Evolutionary conservation across 495 filamentous ascomycete species (phyloP).

Genomic region (Trichoderma virens): DNA sequence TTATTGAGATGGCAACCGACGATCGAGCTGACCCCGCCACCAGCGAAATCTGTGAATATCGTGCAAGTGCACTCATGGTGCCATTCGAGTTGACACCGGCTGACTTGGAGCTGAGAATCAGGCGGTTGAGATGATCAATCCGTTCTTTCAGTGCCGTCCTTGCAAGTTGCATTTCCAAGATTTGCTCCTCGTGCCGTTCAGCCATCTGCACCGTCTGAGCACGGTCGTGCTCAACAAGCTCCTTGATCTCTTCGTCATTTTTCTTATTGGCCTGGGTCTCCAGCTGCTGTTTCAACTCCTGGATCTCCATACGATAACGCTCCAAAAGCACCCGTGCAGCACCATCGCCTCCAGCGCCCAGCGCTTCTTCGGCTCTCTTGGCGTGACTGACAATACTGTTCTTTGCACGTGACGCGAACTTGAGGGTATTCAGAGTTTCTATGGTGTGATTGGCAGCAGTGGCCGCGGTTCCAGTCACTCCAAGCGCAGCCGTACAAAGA

Average conservation of each 20-base stretch:
- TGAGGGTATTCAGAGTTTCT: conserved; percentile 92
- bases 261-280: conserved; percentile 58
- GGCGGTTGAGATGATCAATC: conserved; percentile 92
- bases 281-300: conserved; percentile 70
- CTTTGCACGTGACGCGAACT: conserved; percentile 92
- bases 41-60: conserved; percentile 46
- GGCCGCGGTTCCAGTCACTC: conserved; percentile 54
- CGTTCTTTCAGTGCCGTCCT: conserved; percentile 93
- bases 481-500: conserved; percentile 86
- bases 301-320: conserved; percentile 90
- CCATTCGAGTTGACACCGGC: conserved; percentile 79
- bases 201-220: conserved; percentile 57
- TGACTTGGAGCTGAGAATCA: conserved; percentile 92
- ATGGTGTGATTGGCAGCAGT: conserved; percentile 61
- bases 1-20: conserved; percentile 63
- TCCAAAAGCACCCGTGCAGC: conserved; percentile 84
- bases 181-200: conserved; percentile 87
- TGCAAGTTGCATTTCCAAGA: conserved; percentile 95
- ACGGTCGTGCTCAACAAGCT: conserved; percentile 53
- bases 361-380: conserved; percentile 86
- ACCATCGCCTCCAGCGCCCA: conserved; percentile 66
- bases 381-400: conserved; percentile 98
- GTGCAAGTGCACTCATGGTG: conserved; percentile 60
- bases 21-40: conserved; percentile 56
- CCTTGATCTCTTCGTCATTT: conserved; percentile 54